phyloP scores from a whole-genome alignment of 345 rosid species.

The Cardamine chenopodiifolia region DNA sequence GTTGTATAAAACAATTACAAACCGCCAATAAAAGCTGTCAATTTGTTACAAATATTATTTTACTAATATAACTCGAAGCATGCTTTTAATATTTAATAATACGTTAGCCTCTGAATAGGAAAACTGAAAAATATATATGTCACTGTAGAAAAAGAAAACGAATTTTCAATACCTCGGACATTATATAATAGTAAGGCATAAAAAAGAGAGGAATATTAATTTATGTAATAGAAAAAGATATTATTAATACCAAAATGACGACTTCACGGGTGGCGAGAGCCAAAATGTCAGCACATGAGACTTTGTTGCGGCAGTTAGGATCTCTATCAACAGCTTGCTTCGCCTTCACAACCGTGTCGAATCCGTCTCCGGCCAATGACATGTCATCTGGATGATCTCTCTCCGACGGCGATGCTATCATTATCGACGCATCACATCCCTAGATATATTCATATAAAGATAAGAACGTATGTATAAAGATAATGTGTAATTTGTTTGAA shows the following conservation, averaged over 20 bases:
- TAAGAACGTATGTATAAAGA: neutral
- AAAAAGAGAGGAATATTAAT: neutral
- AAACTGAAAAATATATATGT: neutral
- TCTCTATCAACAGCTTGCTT: slow-evolving; percentile 73
- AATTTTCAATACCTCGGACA: slow-evolving; percentile 32
- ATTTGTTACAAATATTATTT: neutral
- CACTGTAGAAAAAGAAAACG: neutral
- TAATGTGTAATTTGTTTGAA: neutral
- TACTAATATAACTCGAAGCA: neutral
- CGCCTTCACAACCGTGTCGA: slow-evolving; percentile 83
- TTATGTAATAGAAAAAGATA: neutral
- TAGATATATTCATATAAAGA: slow-evolving; percentile 20
- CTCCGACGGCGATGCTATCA: slow-evolving; percentile 44
- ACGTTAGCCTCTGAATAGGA: neutral
- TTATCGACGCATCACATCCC: slow-evolving; percentile 48
- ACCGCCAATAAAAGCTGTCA: slow-evolving; percentile 19
- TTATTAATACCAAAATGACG: slow-evolving; percentile 47
- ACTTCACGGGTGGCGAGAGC: slow-evolving; percentile 92
- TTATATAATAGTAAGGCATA: neutral
- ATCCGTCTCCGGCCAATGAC: slow-evolving; percentile 55
- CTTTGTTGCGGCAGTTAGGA: slow-evolving; percentile 83
- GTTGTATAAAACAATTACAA: slow-evolving; percentile 6
- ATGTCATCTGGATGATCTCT: slow-evolving; percentile 45
- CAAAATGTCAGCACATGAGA: slow-evolving; percentile 90
- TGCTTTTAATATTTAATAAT: neutral